phyloP scores from a whole-genome alignment of 2,329 filamentous ascomycete genomes.

The Fonsecaea pedrosoi region DNA sequence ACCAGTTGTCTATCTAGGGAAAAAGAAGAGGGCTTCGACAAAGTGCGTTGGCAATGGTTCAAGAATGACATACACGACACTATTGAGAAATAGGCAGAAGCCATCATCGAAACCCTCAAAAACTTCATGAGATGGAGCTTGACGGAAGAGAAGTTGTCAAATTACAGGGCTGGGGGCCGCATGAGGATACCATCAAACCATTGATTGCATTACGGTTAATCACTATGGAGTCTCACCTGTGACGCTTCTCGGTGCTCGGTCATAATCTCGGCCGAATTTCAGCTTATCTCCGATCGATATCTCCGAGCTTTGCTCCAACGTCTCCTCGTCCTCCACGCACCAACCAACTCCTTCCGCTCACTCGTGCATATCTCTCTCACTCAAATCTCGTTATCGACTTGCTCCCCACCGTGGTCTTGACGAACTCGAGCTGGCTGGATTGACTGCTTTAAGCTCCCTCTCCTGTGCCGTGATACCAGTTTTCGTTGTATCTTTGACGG shows the following conservation, averaged over 20 bases:
- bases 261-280: neutral
- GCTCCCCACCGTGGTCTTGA: neutral
- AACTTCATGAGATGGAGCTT: neutral
- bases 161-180: neutral
- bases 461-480: neutral
- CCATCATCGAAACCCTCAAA: neutral
- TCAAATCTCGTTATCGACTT: neutral
- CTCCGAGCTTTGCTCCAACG: neutral
- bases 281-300: neutral
- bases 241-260: neutral
- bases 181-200: neutral
- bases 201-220: neutral
- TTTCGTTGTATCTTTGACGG: neutral
- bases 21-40: neutral
- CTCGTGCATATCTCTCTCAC: neutral
- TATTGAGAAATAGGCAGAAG: neutral
- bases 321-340: neutral
- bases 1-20: neutral
- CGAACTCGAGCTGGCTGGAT: neutral
- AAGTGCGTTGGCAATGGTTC: neutral
- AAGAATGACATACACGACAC: neutral
- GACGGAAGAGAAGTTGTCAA: neutral
- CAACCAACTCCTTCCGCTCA: neutral
- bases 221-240: neutral
- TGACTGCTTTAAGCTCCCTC: neutral